Evolutionary conservation across 768 basidiomycete species (phyloP), one percentile per base, ranked within the genome.

Genomic region (Tylopilus intermedius): DNA sequence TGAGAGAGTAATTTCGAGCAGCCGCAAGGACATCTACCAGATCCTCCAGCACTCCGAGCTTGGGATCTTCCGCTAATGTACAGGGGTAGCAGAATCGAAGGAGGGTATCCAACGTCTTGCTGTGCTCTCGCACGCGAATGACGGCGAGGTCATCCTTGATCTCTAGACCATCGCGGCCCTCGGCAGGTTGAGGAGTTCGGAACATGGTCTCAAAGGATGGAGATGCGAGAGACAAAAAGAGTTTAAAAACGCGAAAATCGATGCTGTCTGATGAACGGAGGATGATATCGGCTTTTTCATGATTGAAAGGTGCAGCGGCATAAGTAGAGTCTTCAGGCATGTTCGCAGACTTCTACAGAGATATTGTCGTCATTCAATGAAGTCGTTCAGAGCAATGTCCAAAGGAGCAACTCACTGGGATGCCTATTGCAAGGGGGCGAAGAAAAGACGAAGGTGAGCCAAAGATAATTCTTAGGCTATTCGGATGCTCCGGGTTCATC

Each of bases 171-270:
- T 38, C 43, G 15, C n/a, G 30, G 7, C 10, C 46, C 41, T 55
- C 24, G 13, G 45, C 14, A n/a, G 67, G 53, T 32, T 72, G 66
- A 2, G 67, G 66, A 8, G 68, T 48, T n/a, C 53, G 37, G 44
- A 73, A 68, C 49, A 74, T 61, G 21, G 58, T 53, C 29, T 63
- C 56, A 53, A 72, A 76, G 54, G 68, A 61, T 0, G 68, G 61
- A 10, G 73, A 74, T 0, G 71, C 61, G 15, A 71, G 61, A 11
- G 63, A 60, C 18, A 73, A 67, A 38, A 73, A 64, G 5, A 61
- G 53, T 15, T 59, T 71, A 57, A 71, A 69, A 11, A 69, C 47
- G 9, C 57, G 62, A 44, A 72, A 61, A 47, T 74, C 62, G 35
- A 69, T 45, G 8, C 58, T 55, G 55, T 69, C 66, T 5, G 58